Conservation (phyloP, 805 yeast species). For the Sugiyamaella valdiviana region DNA sequence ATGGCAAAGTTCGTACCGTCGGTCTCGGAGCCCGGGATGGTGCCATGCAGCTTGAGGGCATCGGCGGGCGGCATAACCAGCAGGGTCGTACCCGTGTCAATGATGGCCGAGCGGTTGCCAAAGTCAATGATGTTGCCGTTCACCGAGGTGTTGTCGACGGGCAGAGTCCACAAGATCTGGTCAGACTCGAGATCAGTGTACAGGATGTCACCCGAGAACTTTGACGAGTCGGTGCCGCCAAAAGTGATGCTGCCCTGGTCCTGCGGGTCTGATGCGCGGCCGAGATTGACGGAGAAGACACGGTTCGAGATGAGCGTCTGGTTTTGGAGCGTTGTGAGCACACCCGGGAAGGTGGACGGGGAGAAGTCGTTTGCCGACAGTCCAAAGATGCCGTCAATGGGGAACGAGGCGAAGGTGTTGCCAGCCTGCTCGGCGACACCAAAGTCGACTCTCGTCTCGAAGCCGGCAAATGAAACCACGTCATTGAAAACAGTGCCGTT, state of each 20-base stretch:
- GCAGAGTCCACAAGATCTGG: conserved; percentile 44
- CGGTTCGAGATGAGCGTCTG: conserved; percentile 26
- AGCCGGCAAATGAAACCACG: conserved; percentile 35
- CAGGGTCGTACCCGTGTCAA: conserved; percentile 66
- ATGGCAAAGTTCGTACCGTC: conserved; percentile 62
- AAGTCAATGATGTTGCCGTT: conserved; percentile 34
- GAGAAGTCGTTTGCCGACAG: conserved; percentile 44
- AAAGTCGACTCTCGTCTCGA: conserved; percentile 36
- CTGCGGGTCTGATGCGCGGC: conserved; percentile 27
- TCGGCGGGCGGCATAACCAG: conserved; percentile 50
- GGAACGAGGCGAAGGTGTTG: conserved; percentile 44
- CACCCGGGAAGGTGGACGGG: conserved; percentile 26
- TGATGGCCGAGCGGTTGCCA: conserved; percentile 36
- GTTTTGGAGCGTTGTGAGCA: conserved; percentile 22
- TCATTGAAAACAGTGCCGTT: conserved; percentile 43
- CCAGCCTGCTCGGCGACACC: conserved; percentile 54
- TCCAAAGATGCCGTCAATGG: conserved; percentile 57
- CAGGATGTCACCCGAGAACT: conserved; percentile 38
- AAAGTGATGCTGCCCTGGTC: conserved; percentile 38
- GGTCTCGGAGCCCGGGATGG: conserved; percentile 43
- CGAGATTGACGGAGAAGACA: conserved; percentile 44
- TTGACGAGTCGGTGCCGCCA: conserved; percentile 42
- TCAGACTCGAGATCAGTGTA: conserved; percentile 33
- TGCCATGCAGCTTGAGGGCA: conserved; percentile 49
- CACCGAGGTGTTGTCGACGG: conserved; percentile 36